These are phyloP conservation scores for Trichoderma sp. DNA, from an alignment of 2,329 filamentous ascomycete genomes.

Conservation along the genomic window DNA sequence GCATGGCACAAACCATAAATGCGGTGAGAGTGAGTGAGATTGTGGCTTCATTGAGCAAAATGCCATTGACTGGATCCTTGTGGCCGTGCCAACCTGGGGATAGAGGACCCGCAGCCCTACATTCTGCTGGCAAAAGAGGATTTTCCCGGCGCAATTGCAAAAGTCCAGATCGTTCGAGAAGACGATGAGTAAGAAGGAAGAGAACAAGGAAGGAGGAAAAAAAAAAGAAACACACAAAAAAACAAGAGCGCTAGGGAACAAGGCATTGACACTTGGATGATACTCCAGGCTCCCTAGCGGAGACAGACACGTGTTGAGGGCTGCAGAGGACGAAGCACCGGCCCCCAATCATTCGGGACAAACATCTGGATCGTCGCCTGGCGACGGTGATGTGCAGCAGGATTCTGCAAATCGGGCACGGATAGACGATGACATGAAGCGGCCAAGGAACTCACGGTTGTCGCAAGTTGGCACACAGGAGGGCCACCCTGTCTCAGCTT, in stretches of 20 bases:
- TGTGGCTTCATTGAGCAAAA: background rate
- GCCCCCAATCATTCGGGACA: background rate
- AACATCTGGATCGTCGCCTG: background rate
- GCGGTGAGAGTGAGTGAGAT: slow-evolving; percentile 1
- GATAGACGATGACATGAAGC: slow-evolving; percentile 10
- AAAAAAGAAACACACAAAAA: background rate
- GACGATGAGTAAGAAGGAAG: background rate
- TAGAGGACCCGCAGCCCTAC: slow-evolving; percentile 1
- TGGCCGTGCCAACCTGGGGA: background rate
- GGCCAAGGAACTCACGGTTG: background rate
- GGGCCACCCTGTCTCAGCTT: slow-evolving; percentile 12
- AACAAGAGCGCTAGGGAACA: background rate
- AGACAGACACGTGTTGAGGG: slow-evolving; percentile 7
- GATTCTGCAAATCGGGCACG: background rate
- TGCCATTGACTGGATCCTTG: background rate
- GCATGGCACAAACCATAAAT: background rate
- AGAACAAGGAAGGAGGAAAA: background rate
- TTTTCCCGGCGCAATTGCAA: background rate
- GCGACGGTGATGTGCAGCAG: slow-evolving; percentile 11
- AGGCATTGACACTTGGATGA: slow-evolving; percentile 3
- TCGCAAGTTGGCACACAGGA: slow-evolving; percentile 15
- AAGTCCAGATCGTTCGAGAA: slow-evolving; percentile 2
- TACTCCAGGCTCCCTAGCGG: background rate
- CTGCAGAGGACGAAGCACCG: background rate
- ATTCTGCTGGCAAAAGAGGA: background rate